Base-by-base conservation (phyloP, 192 early-diverging fungal species). In the Coemansia sp. region DNA sequence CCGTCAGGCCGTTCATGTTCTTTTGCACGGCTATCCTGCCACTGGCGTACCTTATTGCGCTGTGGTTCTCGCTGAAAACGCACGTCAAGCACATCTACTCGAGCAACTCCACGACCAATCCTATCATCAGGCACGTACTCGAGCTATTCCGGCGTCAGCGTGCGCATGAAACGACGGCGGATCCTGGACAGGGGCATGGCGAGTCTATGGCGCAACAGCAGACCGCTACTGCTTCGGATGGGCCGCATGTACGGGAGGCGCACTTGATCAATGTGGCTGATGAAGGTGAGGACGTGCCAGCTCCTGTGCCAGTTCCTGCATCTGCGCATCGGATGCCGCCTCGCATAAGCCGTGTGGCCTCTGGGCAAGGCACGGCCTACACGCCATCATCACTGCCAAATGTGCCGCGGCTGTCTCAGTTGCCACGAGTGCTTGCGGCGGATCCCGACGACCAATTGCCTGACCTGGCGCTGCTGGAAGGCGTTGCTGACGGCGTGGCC, bases 1-100 rank as follows among this genome's bases (percentile, higher is more conserved):
- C 87, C 17, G 95, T 95, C 40, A 85, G 88, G 69, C 92, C 92
- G 1, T 84, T 99, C 31, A 93, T 94, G 89, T 96, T 86, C 75
- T 73, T 95, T 70, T 96, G 95, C 79, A 90, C 93, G 0, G 85
- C 78, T 1, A 86, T 92, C 16, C 81, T 97, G 59, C 85, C 88
- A 7, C 78, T 92, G 46, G 88, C 93, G 35, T 99, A 99, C 72
- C 72, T 90, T 44, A 89, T 96, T 66, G 97, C 95, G 35, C 85
- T 99, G 61, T 90, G 89, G 87, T 99, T 98, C 64, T 94, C 94
- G 61, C 88, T 99, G 27, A 87, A 91, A 59, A 99, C 97, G 0
- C 97, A 99, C 69, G 90, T 92, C 37, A 86, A 91, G 63, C 87
- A 83, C 59, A 93, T 93, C 66, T 93, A 93, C 74, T 81, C 81